Base-by-base conservation (phyloP, 2,329 filamentous ascomycete species). In the Aquanectria penicillioides region DNA sequence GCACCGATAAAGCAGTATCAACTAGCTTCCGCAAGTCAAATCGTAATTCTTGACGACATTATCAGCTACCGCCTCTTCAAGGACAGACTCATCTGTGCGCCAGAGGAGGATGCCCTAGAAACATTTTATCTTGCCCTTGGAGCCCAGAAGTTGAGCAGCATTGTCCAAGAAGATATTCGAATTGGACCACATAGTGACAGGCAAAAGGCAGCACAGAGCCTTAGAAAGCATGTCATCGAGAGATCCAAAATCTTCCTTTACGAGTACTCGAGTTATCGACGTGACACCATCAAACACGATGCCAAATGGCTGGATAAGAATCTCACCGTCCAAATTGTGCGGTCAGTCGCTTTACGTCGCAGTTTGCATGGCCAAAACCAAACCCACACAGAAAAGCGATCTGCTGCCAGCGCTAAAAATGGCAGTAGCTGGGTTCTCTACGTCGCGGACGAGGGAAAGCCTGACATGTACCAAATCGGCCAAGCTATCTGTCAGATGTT, bases 401-500 rank as follows among this genome's bases (percentile, higher is more conserved):
- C 88, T 15, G 93, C 91, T 20, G 91, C 89, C 29, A 88, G 86
- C 34, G 78, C 84, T 38, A 80, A 82, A 48, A 81, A 74, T 20
- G 77, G 77, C 13, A 78, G 78, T 15, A 83, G 85, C 13, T 89
- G 86, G 72, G 84, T 88, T 5, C 78, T 98, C n/a, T 96, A 90
- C 70, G 87, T 98, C 31, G 89, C 90, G 4, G 85, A 88, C 9
- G 84, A 82, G 25, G 75, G 81, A 2, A 86, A 86, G 58, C 90
- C 87, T 25, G 93, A 98, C 71, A 86, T 96, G 72, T 98, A 97
- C 73, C 93, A 99, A 77, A 89, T 99, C 64, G 95, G 93, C 56
- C 91, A 94, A 68, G 92, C 92, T 22, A 83, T 99, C 41, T 93
- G 94, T 62, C 88, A 90, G 69, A 79, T 97, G 49, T 82, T 99